Evolutionary conservation across 1,284 basidiomycete genomes (phyloP).

Genomic region (Vanrija sp.): DNA sequence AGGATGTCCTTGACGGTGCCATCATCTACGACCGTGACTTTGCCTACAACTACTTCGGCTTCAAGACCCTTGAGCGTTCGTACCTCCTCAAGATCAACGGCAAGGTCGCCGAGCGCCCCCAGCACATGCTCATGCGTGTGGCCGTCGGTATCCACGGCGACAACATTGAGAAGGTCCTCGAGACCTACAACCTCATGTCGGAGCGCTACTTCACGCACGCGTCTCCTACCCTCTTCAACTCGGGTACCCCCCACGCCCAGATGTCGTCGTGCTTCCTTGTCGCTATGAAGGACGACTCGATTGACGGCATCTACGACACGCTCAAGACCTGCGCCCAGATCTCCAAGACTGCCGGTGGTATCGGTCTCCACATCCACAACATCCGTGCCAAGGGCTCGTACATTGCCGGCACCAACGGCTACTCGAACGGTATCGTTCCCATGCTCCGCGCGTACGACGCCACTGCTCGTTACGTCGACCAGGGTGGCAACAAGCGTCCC

Average conservation of each 20-base stretch:
- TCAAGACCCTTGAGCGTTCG: slow-evolving; percentile 98
- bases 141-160: slow-evolving; percentile 93
- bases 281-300: slow-evolving; percentile 97
- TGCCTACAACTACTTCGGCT: slow-evolving; percentile 95
- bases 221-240: slow-evolving; percentile 97
- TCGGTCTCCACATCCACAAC: slow-evolving; percentile 93
- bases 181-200: slow-evolving; percentile 94
- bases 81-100: slow-evolving; percentile 93
- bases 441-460: slow-evolving; percentile 99
- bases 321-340: slow-evolving; percentile 99
- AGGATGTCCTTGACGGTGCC: slow-evolving; percentile 80
- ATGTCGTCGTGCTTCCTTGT: slow-evolving; percentile 97
- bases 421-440: slow-evolving; percentile 97
- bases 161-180: slow-evolving; percentile 82
- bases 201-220: slow-evolving; percentile 97
- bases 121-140: slow-evolving; percentile 99
- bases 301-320: slow-evolving; percentile 98
- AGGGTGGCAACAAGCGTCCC: slow-evolving; percentile 98
- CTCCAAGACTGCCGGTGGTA: slow-evolving; percentile 97
- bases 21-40: slow-evolving; percentile 99
- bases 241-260: slow-evolving; percentile 92
- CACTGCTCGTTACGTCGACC: slow-evolving; percentile 98
- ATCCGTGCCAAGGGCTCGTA: slow-evolving; percentile 88
- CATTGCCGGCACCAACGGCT: slow-evolving; percentile 77
- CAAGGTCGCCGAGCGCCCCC: slow-evolving; percentile 93